Evolutionary conservation across 768 basidiomycete species (phyloP).

Genomic region (Tylopilus intermedius): DNA sequence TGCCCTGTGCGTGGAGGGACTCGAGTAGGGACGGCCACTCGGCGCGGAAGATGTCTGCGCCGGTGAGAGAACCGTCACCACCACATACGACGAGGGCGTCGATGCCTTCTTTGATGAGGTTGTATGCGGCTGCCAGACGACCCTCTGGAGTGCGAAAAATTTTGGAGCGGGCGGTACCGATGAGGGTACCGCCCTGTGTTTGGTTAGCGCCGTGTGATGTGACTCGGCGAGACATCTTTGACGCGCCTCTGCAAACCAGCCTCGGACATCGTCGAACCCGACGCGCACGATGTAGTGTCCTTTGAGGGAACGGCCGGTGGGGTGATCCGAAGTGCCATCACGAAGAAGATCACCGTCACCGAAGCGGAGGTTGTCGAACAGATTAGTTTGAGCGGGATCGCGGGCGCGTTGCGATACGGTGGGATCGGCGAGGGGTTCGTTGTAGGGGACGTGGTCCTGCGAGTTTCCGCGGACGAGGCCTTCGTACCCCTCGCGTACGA

Average conservation of each 20-base stretch:
- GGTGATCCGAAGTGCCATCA: slow-evolving; percentile 77
- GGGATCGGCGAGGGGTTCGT: slow-evolving; percentile 29
- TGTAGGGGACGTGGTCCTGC: slow-evolving; percentile 28
- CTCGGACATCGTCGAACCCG: slow-evolving; percentile 96
- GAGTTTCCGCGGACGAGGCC: slow-evolving; percentile 89
- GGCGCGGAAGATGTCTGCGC: slow-evolving; percentile 86
- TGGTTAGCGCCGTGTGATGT: neutral
- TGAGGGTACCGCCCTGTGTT: slow-evolving; percentile 83
- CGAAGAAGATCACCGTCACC: slow-evolving; percentile 73
- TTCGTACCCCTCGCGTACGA: slow-evolving; percentile 98
- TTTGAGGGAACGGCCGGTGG: slow-evolving; percentile 67
- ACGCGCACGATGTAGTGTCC: slow-evolving; percentile 91
- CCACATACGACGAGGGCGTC: slow-evolving; percentile 96
- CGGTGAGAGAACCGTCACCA: slow-evolving; percentile 94
- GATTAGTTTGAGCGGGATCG: slow-evolving; percentile 28
- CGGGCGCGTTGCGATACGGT: slow-evolving; percentile 13
- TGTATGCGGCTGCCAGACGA: slow-evolving; percentile 80
- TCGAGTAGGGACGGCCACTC: slow-evolving; percentile 91
- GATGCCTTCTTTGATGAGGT: slow-evolving; percentile 94
- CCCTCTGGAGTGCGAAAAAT: slow-evolving; percentile 86
- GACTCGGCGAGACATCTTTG: too few species aligned
- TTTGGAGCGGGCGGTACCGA: slow-evolving; percentile 86
- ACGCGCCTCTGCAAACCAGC: slow-evolving; percentile 85
- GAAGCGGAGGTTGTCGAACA: slow-evolving; percentile 74
- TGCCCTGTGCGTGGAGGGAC: slow-evolving; percentile 62